Percentiles rank a stretch among this genome's conserved stretches.
phyloP scores from a whole-genome alignment of 495 filamentous ascomycete species.

The Aspergillus wentii region DNA sequence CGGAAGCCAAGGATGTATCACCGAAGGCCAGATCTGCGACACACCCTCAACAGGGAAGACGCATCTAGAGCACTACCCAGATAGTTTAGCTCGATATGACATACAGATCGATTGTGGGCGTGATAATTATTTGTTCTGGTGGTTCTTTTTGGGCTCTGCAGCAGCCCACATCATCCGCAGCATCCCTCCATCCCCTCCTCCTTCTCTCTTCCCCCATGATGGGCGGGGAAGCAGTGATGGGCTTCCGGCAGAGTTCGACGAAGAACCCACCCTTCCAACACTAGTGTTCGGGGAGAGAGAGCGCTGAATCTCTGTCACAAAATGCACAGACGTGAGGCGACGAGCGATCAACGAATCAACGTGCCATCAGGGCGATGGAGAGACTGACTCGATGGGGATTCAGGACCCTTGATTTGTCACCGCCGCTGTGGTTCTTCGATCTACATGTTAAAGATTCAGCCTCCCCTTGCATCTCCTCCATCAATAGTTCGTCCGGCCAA shows the following conservation, averaged over 20 bases:
- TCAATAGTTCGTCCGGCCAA: constrained; percentile 9
- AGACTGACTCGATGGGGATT: constrained; percentile 17
- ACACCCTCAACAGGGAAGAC: constrained; percentile 15
- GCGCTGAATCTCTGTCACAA: constrained; percentile 34
- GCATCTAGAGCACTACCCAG: constrained; percentile 7
- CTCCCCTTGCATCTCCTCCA: constrained; percentile 10
- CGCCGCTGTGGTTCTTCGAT: constrained; percentile 7
- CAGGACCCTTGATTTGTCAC: constrained; percentile 37
- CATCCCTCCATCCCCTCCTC: constrained; percentile 1
- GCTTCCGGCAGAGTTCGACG: constrained; percentile 22
- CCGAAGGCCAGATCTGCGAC: constrained; percentile 24
- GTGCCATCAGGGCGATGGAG: constrained; percentile 16
- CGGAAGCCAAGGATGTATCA: constrained; percentile 30
- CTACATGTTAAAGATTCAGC: no score
- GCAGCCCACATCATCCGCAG: no score
- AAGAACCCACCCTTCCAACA: no score
- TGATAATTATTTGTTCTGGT: constrained; percentile 7
- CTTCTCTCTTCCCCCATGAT: constrained; percentile 9
- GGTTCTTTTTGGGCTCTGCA: constrained; percentile 1
- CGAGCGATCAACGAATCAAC: constrained; percentile 31
- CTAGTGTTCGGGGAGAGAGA: constrained; percentile 7
- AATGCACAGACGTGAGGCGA: constrained; percentile 23
- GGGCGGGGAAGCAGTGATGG: constrained; percentile 16
- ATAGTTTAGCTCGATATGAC: no score
- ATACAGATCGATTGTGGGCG: constrained; percentile 13